Evolutionary conservation across 2,329 filamentous ascomycete genomes (phyloP), one percentile per base, ranked within the genome.

Genomic region (Ceratocystis harringtonii): DNA sequence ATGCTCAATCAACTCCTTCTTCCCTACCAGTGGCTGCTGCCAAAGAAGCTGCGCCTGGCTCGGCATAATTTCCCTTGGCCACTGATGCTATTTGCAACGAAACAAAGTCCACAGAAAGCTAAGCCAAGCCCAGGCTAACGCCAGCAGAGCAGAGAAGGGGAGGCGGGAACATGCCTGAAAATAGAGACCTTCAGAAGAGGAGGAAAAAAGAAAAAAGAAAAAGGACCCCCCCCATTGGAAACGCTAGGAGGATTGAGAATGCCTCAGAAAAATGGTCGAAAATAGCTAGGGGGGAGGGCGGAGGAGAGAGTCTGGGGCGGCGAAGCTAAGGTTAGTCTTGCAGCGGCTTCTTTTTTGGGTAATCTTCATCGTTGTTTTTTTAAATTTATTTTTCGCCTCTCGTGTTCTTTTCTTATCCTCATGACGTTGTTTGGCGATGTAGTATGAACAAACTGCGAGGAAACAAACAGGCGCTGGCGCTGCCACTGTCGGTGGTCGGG

Each of bases 41-140:
- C 55, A 58, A 12, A 58, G 32, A 58, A 58, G 17, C 55, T 58
- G 55, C 55, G 55, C 55, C 55, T 58, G 30, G 55, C 55, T 58
- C 55, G 55, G 55, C 55, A 58, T 58, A 58, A 58, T 58, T 19
- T 36, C 55, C 55, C 55, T 22, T 58, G 55, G 55, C 55, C 55
- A 58, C 55, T 36, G 55, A 58, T 58, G 22, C 55, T 58, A 58
- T 58, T 58, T 36, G 15, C 17, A 58, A 58, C 55, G 55, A 58
- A 58, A 58, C 55, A 58, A 58, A 58, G 55, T 17, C 28, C 30
- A 58, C 32, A 41, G 36, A 10, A 41, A 41, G 36, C 55, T 19
- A 52, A 48, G 32, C 32, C 32, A 32, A 32, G 32, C 7, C 32
- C 32, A 10, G 3, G 36, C 36, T 41, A 12, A 41, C 36, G 10